Evolutionary conservation across 495 filamentous ascomycete species (phyloP).

Genomic region (Clohesyomyces aquaticus): DNA sequence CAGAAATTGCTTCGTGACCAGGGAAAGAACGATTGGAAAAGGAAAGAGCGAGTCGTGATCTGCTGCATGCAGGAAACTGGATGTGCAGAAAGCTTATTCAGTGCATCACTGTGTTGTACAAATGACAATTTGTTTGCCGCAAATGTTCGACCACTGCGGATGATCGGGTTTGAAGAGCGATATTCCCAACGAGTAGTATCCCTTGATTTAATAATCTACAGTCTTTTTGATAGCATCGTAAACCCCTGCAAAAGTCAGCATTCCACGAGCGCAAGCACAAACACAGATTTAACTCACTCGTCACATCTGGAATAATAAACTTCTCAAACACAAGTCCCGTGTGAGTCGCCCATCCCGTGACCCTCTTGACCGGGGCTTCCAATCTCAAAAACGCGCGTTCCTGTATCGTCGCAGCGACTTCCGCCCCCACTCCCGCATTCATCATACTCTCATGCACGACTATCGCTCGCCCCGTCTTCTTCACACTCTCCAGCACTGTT

Average conservation of each 20-base stretch:
- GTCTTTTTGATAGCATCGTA: constrained; percentile 17
- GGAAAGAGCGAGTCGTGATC: neutral
- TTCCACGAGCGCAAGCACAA: too few relatives aligned
- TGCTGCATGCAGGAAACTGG: neutral
- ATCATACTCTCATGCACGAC: constrained; percentile 97
- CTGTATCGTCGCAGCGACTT: constrained; percentile 91
- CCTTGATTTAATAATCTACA: constrained; percentile 14
- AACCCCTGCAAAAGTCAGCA: constrained; percentile 5
- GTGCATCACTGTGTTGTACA: neutral
- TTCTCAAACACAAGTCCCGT: constrained; percentile 80
- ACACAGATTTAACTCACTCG: constrained; percentile 63
- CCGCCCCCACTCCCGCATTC: constrained; percentile 91
- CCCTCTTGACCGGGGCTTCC: constrained; percentile 88
- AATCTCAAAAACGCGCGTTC: constrained; percentile 83
- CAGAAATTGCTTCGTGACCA: constrained; percentile 1
- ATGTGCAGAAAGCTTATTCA: neutral
- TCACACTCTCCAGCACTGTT: constrained; percentile 79
- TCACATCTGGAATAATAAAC: constrained; percentile 88
- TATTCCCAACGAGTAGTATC: neutral
- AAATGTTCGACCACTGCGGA: too few relatives aligned
- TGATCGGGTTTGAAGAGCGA: neutral
- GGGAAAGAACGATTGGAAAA: neutral
- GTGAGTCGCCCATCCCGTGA: constrained; percentile 92
- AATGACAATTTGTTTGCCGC: neutral
- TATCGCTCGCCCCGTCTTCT: constrained; percentile 86